Evolutionary conservation across 257 asterid genomes (phyloP).

Genomic region (Lycium barbarum): DNA sequence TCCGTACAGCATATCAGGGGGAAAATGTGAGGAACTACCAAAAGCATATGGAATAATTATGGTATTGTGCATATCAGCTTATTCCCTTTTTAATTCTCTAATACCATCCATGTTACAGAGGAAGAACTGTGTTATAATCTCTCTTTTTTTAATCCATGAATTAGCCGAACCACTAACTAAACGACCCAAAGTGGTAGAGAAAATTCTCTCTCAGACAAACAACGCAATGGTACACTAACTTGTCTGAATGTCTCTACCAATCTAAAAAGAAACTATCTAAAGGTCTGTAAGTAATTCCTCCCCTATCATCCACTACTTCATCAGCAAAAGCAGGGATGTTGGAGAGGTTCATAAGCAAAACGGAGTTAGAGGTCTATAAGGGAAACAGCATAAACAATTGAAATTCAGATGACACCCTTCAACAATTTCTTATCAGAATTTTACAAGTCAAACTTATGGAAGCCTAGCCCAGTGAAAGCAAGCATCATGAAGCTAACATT

Average conservation of each 20-base stretch:
- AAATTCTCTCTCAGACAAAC: neutral
- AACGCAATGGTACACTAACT: neutral
- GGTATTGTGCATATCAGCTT: neutral
- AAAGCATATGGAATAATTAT: neutral
- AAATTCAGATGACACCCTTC: neutral
- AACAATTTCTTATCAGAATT: neutral
- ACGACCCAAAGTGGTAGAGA: conserved; percentile 20
- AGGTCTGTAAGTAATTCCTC: conserved; percentile 1
- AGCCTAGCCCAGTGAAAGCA: conserved; percentile 7
- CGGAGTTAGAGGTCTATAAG: neutral
- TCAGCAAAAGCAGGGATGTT: conserved; percentile 14
- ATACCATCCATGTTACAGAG: neutral
- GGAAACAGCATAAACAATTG: neutral
- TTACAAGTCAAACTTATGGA: conserved; percentile 11
- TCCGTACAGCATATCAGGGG: neutral
- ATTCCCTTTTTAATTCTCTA: neutral
- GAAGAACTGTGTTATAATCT: neutral
- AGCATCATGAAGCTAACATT: conserved; percentile 22
- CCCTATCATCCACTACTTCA: conserved; percentile 18
- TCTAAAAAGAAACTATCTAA: neutral
- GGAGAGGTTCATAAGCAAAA: conserved; percentile 9
- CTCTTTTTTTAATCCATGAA: neutral
- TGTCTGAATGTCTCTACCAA: neutral
- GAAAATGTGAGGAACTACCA: neutral
- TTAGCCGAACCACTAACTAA: neutral